Evolutionary conservation across 2,329 filamentous ascomycete genomes (phyloP).

Genomic region (Epichloe aotearoae): DNA sequence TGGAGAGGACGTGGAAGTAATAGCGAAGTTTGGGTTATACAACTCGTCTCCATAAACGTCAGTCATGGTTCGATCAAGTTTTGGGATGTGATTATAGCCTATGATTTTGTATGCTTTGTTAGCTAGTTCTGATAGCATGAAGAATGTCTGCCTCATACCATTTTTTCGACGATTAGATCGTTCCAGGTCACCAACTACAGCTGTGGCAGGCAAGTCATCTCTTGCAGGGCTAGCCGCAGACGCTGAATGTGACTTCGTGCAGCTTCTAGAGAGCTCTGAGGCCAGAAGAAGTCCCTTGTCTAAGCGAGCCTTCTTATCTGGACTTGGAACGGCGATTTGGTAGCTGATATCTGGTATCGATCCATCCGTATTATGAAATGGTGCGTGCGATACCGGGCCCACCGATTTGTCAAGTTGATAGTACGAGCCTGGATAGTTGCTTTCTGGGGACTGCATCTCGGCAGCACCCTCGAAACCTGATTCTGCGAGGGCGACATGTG

Average conservation of each 20-base stretch:
- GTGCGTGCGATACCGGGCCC: conserved; percentile 24
- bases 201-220: conserved; percentile 48
- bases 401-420: conserved; percentile 35
- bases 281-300: conserved; percentile 32
- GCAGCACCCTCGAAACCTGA: conserved; percentile 31
- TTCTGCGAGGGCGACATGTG: conserved; percentile 43
- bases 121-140: neutral
- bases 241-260: conserved; percentile 33
- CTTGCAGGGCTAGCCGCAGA: conserved; percentile 45
- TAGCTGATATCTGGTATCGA: conserved; percentile 27
- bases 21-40: conserved; percentile 56
- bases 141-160: conserved; percentile 29
- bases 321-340: conserved; percentile 24
- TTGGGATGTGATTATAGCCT: conserved; percentile 47
- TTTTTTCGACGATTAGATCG: conserved; percentile 36
- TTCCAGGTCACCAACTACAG: conserved; percentile 36
- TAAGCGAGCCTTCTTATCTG: conserved; percentile 21
- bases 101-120: conserved; percentile 29
- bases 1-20: conserved; percentile 41
- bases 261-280: conserved; percentile 29
- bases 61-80: conserved; percentile 75
- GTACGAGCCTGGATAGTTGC: conserved; percentile 22
- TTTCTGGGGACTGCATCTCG: conserved; percentile 24
- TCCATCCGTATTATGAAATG: conserved; percentile 27
- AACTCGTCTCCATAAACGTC: conserved; percentile 76